Evolutionary conservation across 2,329 filamentous ascomycete species (phyloP), one percentile per base, ranked within the genome.

Genomic region (Cercospora nicotianae): DNA sequence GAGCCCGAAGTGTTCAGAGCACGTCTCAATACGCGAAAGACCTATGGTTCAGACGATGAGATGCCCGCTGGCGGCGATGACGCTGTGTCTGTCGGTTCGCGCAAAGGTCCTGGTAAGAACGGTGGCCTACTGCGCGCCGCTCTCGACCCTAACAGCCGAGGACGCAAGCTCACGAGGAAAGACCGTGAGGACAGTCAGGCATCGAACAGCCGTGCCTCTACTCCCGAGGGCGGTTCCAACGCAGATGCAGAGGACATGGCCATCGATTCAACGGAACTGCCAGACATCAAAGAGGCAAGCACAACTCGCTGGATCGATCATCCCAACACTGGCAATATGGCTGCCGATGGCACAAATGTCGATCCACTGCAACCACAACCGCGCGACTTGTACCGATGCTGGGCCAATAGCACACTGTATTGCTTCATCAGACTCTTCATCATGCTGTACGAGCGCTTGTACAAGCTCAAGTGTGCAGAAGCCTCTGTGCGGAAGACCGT

Each of bases 341-440:
- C 86, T 75, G 78, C 87, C 84, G 76, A 85, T 82, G 45, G 88
- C 87, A 72, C 87, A 85, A 80, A 87, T 87, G 74, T 94, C 86
- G 83, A 91, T 81, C 69, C 87, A 51, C 93, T 97, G 69, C 91
- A 93, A 62, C 89, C 91, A 67, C 96, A 95, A 80, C 86, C 86
- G 72, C 91, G 94, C 58, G 89, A 89, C 10, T 89, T 88, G 80
- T 96, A 93, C 83, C 94, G 94, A 77, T 88, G 98, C 77, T 99
- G 96, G 82, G 90, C 90, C 78, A 98, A 97, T 79, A 87, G 93
- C 75, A 92, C 91, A 3, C 90, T 99, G 68, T 97, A 93, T 77
- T 94, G 95, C 80, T 98, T 99, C 84, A 91, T 99, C 83, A 92
- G 91, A 73, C 90, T 97, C 69, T 95, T 99, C 78, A 89, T 97